phyloP scores from a whole-genome alignment of 2,329 filamentous ascomycete species.

The Juglanconis juglandina region DNA sequence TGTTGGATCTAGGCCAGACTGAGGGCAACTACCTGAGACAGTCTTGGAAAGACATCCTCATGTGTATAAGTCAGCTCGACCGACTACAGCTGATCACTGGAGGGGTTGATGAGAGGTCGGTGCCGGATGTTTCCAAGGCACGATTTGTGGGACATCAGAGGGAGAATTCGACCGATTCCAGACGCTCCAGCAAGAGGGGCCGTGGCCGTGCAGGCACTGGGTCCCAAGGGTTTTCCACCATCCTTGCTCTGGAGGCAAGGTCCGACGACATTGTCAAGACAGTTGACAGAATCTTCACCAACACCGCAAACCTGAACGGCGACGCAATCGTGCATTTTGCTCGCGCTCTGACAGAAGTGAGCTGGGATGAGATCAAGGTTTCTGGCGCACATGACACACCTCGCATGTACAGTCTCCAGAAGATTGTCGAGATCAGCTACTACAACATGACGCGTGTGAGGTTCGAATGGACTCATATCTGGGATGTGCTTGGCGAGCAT shows the following conservation, averaged over 20 bases:
- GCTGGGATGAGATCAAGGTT: constrained; percentile 98
- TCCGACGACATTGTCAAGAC: constrained; percentile 90
- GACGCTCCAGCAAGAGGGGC: constrained; percentile 57
- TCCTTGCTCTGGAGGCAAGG: constrained; percentile 87
- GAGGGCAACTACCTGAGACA: constrained; percentile 86
- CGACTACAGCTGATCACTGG: constrained; percentile 91
- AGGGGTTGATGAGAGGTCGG: constrained; percentile 85
- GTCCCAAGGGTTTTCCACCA: constrained; percentile 65
- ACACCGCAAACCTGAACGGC: constrained; percentile 87
- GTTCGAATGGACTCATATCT: constrained; percentile 97
- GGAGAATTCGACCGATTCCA: constrained; percentile 52
- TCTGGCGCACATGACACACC: constrained; percentile 94
- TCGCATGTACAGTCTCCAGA: constrained; percentile 94
- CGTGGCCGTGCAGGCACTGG: constrained; percentile 53
- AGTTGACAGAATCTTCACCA: constrained; percentile 94
- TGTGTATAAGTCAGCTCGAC: constrained; percentile 93
- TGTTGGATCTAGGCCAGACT: constrained; percentile 87
- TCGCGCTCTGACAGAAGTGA: constrained; percentile 86
- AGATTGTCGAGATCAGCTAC: constrained; percentile 97
- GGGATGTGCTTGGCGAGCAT: constrained; percentile 95
- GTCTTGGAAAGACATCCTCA: constrained; percentile 93
- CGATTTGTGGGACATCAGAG: constrained; percentile 63
- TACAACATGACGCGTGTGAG: constrained; percentile 99
- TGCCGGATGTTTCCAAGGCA: constrained; percentile 87
- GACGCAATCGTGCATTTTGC: constrained; percentile 97